Base-by-base conservation (phyloP, 2,329 filamentous ascomycete species). In the Ceratocystis destructans region DNA sequence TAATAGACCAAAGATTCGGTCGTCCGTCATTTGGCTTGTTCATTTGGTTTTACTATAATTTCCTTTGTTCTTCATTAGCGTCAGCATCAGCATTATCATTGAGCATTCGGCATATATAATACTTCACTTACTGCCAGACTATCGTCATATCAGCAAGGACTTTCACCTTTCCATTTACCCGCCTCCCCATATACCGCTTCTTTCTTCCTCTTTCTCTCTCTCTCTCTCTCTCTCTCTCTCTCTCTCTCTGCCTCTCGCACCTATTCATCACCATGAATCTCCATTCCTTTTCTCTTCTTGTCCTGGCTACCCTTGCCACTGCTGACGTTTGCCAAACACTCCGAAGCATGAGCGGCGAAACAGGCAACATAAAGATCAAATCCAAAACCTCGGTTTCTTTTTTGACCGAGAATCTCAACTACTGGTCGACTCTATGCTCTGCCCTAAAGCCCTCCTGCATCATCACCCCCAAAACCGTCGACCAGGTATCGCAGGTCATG, bases 351-450 rank as follows among this genome's bases (percentile, higher is more conserved):
- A n/a, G n/a, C 45, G 33, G 20, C 10, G 33, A 31, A 8, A 46
- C 12, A 22, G 53, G 22, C 20, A 22, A 33, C 61, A 64, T 66
- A 2, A 44, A 33, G 22, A 31, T 64, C 48, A 46, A 63, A 22
- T 25, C 33, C 5, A 46, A 44, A 20, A 6, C 45, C 6, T 46
- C 46, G 2, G 15, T 66, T 1, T 17, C 59, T 3, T 66, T 63
- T 33, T 31, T 45, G n/a, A 59, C 33, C 22, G 41, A 59, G 4
- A 64, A 68, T 8, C 72, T 72, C 59, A 67, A 25, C 17, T 75
- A 75, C 70, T 76, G 74, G 73, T 75, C 74, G 0, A 63, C 64
- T 2, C 70, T 71, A 10, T 74, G 76, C 63, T 50, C 69, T 44
- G 70, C 69, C 3, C 53, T 73, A 33, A 67, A 55, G 3, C 71